Evolutionary conservation across 768 basidiomycete species (phyloP), one percentile per base, ranked within the genome.

Genomic region (Tylopilus subfusipes): DNA sequence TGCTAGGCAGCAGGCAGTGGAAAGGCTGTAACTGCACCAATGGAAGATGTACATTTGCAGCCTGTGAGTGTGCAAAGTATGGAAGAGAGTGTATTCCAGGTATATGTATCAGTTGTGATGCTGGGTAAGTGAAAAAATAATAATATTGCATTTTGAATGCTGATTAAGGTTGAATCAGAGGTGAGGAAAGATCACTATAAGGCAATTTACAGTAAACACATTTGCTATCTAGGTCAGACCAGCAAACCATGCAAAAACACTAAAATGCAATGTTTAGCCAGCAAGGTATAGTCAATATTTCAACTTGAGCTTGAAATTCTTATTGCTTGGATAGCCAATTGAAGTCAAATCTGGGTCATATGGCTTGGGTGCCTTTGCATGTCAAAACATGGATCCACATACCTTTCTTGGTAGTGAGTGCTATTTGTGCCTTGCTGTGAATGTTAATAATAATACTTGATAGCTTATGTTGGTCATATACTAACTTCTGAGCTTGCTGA

Each of bases 21-120:
- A 31, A 49, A 50, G 47, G 56, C 14, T 65, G 59, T 40, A 60
- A 5, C 19, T 57, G 57, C 42, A 10, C 27, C 4, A 50, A 19
- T 54, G 82, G 81, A 34, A 64, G 64, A 53, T 65, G 63, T 38
- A 27, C 22, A 11, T 7, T 5, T 1, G 38, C 45, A 0, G 51
- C 31, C 4, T 84, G 82, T 58, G 34, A 61, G 1, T 84, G 83
- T 65, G 48, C 31, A 2, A 47, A 34, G 7, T 24, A 61, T 0
- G 39, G 25, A 0, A 70, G 78, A 45, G 82, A 84, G 62, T 85
- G 83, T 56, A 73, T 79, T 54, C 82, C 82, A 18, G 80, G 80
- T 11, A 50, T 78, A 5, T 85, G 83, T 61, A 30, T 57, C 0
- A 60, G 43, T 2, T 83, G 81, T 56, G 67, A 76, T 64, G 74